Conservation (phyloP, 2,329 filamentous ascomycete genomes). For the Cytospora paraplurivora region DNA sequence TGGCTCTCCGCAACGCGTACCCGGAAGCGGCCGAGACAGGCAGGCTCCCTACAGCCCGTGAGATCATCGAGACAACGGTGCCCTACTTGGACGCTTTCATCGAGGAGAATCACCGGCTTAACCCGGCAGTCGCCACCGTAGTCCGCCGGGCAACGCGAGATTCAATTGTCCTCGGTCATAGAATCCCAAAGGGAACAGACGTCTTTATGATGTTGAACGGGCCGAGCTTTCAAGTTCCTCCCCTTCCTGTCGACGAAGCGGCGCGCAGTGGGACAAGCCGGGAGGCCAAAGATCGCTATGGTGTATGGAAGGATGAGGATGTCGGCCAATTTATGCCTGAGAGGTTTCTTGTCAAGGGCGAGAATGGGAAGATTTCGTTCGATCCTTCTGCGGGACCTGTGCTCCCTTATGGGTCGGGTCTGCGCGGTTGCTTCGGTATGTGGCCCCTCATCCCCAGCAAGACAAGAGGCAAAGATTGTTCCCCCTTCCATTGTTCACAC, state of each 20-base stretch:
- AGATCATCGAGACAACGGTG: conserved; percentile 31
- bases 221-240: conserved; percentile 10
- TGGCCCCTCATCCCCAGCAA: not conserved
- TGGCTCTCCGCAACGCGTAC: not conserved
- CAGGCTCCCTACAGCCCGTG: conserved; percentile 32
- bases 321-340: not conserved
- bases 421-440: conserved; percentile 18
- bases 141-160: conserved; percentile 34
- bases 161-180: conserved; percentile 34
- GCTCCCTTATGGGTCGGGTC: not conserved
- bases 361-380: not conserved
- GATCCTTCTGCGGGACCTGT: not conserved
- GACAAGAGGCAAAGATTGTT: too few species aligned
- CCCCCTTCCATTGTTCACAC: too few species aligned
- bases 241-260: conserved; percentile 4
- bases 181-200: conserved; percentile 35
- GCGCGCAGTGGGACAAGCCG: not conserved
- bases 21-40: conserved; percentile 28
- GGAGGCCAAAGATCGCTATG: not conserved
- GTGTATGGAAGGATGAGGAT: not conserved
- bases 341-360: not conserved
- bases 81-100: conserved; percentile 39
- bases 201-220: conserved; percentile 28
- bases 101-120: conserved; percentile 38
- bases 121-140: conserved; percentile 32